Evolutionary conservation across 306 rosid species (phyloP).

Genomic region (peach (Prunus persica)): Prunus_persica_NCBIv2 NC_034015.1:11614001-11614500

Average conservation of each 20-base stretch:
- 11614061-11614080: neutral
- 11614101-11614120: neutral
- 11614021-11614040: conserved; percentile 5
- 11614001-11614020: conserved; percentile 13
- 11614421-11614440: conserved; percentile 1
- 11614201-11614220: neutral
- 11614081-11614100: conserved; percentile 2
- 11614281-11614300: neutral
- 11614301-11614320: neutral
- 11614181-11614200: neutral
- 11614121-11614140: neutral
- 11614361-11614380: neutral
- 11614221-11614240: neutral
- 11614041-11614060: neutral
- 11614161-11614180: neutral
- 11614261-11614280: neutral
- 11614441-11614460: neutral
- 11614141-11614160: neutral
- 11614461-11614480: neutral
- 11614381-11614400: conserved; percentile 8
- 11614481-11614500: conserved; percentile 3
- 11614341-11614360: neutral
- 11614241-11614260: neutral
- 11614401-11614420: conserved; percentile 8
- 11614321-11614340: conserved; percentile 1